Evolutionary conservation across 768 basidiomycete species (phyloP).

Genomic region (Lentinus tigrinus): DNA sequence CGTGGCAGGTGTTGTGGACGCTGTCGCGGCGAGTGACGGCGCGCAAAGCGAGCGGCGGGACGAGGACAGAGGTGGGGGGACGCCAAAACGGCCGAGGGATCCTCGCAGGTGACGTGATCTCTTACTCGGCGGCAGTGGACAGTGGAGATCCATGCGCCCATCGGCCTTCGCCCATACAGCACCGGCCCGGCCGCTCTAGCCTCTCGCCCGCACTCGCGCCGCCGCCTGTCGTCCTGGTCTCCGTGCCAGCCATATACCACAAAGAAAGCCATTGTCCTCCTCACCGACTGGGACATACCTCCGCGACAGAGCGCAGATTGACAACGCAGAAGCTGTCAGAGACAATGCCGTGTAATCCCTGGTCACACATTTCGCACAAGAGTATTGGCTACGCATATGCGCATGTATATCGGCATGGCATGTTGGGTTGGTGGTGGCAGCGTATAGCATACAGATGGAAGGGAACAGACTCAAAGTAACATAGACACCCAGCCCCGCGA

Average conservation of each 20-base stretch:
- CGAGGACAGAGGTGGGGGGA: not conserved
- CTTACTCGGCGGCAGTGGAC: not conserved
- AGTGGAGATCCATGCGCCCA: not conserved
- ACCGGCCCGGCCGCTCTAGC: too few species aligned
- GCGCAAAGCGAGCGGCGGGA: not conserved
- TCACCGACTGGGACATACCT: too few species aligned
- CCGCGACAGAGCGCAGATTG: too few species aligned
- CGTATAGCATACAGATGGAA: conserved; percentile 40
- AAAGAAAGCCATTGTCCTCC: too few species aligned
- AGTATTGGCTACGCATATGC: conserved; percentile 16
- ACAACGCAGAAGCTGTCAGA: not conserved
- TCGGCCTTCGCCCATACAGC: not conserved
- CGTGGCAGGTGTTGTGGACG: conserved; percentile 1
- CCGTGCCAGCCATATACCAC: too few species aligned
- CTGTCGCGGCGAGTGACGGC: conserved; percentile 1
- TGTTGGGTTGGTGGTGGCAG: conserved; percentile 32
- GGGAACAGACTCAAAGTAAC: conserved; percentile 30
- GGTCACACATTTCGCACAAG: conserved; percentile 3
- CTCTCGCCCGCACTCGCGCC: too few species aligned
- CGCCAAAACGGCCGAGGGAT: conserved; percentile 5
- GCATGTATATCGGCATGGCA: conserved; percentile 30
- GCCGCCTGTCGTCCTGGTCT: too few species aligned
- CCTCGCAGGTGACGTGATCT: not conserved
- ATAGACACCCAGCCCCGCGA: conserved; percentile 23
- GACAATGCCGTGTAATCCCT: not conserved